Conservation (phyloP, 805 yeast genomes). For the Wickerhamiella spandovensis region DNA sequence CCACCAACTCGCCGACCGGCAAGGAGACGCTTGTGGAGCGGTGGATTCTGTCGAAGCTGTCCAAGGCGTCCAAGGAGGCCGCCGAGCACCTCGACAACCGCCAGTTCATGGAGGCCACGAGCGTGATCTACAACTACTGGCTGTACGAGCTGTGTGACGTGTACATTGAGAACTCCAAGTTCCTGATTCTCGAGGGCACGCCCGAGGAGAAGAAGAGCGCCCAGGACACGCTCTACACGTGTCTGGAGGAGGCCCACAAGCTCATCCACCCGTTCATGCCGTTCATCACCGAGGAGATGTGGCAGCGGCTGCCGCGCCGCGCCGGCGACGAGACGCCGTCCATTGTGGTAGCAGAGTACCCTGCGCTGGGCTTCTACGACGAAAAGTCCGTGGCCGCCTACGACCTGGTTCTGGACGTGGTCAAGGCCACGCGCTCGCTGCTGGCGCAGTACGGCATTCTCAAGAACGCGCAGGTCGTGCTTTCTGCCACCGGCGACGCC, state of each 20-base stretch:
- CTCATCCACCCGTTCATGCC: conserved; percentile 99
- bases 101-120: conserved; percentile 81
- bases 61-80: conserved; percentile 51
- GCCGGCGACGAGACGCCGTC: conserved; percentile 51
- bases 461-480: conserved; percentile 75
- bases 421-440: conserved; percentile 84
- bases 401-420: conserved; percentile 71
- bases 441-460: conserved; percentile 80
- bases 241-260: conserved; percentile 81
- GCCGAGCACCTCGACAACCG: conserved; percentile 62
- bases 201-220: conserved; percentile 77
- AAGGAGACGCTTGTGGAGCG: conserved; percentile 84
- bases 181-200: conserved; percentile 82
- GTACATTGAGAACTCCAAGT: conserved; percentile 94
- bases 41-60: conserved; percentile 87
- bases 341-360: conserved; percentile 70
- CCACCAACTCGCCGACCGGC: conserved; percentile 43
- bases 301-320: conserved; percentile 95
- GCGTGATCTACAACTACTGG: conserved; percentile 88
- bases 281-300: conserved; percentile 90
- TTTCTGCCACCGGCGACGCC: conserved; percentile 48
- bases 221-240: conserved; percentile 82
- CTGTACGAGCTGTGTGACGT: conserved; percentile 89
- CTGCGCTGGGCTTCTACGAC: conserved; percentile 52
- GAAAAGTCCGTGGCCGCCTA: conserved; percentile 57